Conservation (phyloP, 768 basidiomycete genomes). For the Mycena galericulata region DNA sequence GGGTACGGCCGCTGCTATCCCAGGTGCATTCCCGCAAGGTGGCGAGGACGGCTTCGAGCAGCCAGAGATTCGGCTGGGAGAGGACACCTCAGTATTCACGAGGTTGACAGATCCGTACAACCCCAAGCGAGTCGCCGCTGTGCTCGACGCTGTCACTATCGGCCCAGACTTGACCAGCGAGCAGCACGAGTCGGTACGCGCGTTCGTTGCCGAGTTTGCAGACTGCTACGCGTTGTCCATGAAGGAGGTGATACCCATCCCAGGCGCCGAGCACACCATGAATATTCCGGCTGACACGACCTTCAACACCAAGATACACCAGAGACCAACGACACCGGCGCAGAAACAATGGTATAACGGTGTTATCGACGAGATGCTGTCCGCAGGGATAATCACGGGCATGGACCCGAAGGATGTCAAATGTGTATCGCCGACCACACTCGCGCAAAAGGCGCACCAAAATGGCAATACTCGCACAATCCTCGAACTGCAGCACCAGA, state of each 20-base stretch:
- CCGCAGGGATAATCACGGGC: conserved; percentile 47
- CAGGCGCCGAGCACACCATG: conserved; percentile 47
- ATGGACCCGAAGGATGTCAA: conserved; percentile 47
- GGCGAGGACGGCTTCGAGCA: background rate
- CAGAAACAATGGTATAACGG: conserved; percentile 46
- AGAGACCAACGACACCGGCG: conserved; percentile 43
- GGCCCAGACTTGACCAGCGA: background rate
- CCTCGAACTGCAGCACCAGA: conserved; percentile 46
- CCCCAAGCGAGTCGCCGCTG: background rate
- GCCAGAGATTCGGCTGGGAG: background rate
- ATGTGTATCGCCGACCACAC: conserved; percentile 44
- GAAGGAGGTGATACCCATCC: conserved; percentile 48
- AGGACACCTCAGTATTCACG: background rate
- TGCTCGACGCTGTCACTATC: background rate
- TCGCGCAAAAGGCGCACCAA: conserved; percentile 50
- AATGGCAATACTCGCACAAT: conserved; percentile 42
- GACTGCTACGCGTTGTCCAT: conserved; percentile 54
- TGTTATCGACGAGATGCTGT: conserved; percentile 50
- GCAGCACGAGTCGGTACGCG: conserved; percentile 23
- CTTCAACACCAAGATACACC: conserved; percentile 47
- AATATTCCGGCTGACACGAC: conserved; percentile 41
- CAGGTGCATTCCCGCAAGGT: background rate
- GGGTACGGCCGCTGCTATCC: background rate
- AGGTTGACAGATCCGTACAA: conserved; percentile 3
- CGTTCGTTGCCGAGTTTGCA: conserved; percentile 46